Conservation (phyloP, 2,329 filamentous ascomycete species). For the Xylaria sp. region DNA sequence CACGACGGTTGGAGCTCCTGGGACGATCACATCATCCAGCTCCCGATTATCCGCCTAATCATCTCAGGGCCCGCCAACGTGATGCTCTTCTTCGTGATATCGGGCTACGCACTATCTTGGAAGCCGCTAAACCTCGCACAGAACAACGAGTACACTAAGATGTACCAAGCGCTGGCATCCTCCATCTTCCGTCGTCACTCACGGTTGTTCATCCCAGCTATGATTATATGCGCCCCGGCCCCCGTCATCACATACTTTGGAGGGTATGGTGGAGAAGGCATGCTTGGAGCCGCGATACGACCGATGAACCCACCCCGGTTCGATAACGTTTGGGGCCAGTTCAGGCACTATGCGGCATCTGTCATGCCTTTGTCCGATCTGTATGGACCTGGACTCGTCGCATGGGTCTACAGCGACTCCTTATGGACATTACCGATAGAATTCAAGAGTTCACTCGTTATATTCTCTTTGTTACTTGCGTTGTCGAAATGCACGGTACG, state of each 20-base stretch:
- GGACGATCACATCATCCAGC: constrained; percentile 38
- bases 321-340: constrained; percentile 29
- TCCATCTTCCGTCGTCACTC: constrained; percentile 39
- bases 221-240: constrained; percentile 28
- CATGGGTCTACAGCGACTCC: constrained; percentile 41
- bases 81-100: constrained; percentile 50
- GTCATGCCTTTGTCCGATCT: constrained; percentile 28
- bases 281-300: constrained; percentile 30
- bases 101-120: constrained; percentile 47
- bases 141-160: constrained; percentile 29
- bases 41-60: constrained; percentile 46
- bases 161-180: constrained; percentile 35
- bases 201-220: constrained; percentile 38
- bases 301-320: constrained; percentile 28
- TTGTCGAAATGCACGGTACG: constrained; percentile 35
- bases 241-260: constrained; percentile 30
- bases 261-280: constrained; percentile 24
- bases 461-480: constrained; percentile 44
- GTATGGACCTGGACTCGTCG: constrained; percentile 15
- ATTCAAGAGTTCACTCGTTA: constrained; percentile 44
- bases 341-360: constrained; percentile 25
- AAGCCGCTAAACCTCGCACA: constrained; percentile 43
- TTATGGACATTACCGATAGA: constrained; percentile 48
- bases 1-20: constrained; percentile 37
- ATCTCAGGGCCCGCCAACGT: constrained; percentile 47